These are phyloP conservation scores for Capronia americana DNA, from an alignment of 2,329 filamentous ascomycete species.

Conservation along the genomic window DNA sequence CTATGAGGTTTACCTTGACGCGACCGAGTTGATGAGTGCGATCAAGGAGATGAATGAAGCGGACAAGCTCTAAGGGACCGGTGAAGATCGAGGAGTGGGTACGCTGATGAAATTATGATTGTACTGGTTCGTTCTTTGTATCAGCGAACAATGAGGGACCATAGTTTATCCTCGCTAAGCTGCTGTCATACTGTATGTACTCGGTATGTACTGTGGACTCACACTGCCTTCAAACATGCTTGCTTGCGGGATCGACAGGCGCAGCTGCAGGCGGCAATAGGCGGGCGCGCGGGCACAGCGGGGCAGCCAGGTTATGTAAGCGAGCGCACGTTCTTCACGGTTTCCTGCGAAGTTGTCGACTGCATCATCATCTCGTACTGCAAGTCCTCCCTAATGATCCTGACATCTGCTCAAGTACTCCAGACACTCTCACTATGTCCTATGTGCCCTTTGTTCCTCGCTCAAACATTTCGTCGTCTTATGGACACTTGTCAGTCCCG, in stretches of 20 bases:
- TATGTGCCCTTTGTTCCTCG: background rate
- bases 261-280: background rate
- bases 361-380: background rate
- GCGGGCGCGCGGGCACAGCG: too few species aligned
- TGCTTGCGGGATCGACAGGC: background rate
- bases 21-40: slow-evolving; percentile 29
- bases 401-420: background rate
- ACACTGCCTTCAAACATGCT: background rate
- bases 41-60: slow-evolving; percentile 32
- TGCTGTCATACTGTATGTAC: background rate
- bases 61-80: background rate
- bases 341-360: background rate
- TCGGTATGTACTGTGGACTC: background rate
- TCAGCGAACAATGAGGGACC: background rate
- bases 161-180: background rate
- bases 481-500: background rate
- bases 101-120: background rate
- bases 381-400: background rate
- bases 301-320: background rate
- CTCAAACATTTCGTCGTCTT: background rate
- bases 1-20: slow-evolving; percentile 31
- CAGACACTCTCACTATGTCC: background rate
- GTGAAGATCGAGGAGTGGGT: background rate
- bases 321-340: background rate
- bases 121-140: background rate